Base-by-base conservation (phyloP, 2,329 filamentous ascomycete species). In the Paraphoma chrysanthemicola region DNA sequence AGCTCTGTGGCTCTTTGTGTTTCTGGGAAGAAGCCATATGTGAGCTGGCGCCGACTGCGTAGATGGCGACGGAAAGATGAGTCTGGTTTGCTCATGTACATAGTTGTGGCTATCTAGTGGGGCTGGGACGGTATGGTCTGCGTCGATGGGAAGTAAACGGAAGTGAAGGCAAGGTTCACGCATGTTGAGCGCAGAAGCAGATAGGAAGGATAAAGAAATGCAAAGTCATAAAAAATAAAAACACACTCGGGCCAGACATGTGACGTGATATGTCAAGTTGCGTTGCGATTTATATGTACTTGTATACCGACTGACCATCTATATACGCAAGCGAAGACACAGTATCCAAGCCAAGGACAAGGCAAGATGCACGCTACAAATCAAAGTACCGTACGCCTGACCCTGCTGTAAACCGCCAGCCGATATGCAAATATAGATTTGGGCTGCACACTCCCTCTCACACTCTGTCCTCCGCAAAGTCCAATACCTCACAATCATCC, bases 401-500 rank as follows among this genome's bases (percentile, higher is more conserved):
- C 23, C 23, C 23, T 23, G 23, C 23, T 23, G 23, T 23, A 23
- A 23, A 23, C 23, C 23, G 23, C 23, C 23, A 23, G 23, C 23
- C 23, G 23, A 23, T 23, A 23, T 23, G 23, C 23, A 23, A 23
- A 23, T 23, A 5, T 23, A 23, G 23, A 23, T 23, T 23, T 23
- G 23, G 2, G 2, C 23, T 23, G 23, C 23, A 23, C 23, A 5
- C 23, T 23, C 23, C 23, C 3, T 23, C 23, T 72, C 58, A 78
- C 0, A 86, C 84, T 44, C 83, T 76, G 59, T 86, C 83, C 49
- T 81, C 78, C 12, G 92, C 91, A 84, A 95, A 96, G 78, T 96
- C 92, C 60, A 96, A 84, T 54, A 97, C 90, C 74, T 96, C 92
- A 66, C 91, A 95, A 72, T 96, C 93, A 73, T 97, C 92, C 77